These are phyloP conservation scores for Pascua sp. DNA, from an alignment of 1,284 basidiomycete genomes.

Conservation along the genomic window DNA sequence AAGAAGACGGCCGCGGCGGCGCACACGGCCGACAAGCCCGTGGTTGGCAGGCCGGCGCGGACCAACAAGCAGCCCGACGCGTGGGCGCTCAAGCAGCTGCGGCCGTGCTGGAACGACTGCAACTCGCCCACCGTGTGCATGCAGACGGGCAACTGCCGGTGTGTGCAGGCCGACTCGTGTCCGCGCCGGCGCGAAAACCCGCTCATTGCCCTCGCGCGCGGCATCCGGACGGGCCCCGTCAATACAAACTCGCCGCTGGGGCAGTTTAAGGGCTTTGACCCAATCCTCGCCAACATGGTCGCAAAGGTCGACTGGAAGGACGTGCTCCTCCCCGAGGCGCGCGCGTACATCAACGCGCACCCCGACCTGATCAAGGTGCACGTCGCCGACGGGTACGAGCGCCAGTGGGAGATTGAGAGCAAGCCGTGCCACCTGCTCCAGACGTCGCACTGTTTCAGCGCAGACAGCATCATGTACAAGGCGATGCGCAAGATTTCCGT, in stretches of 20 bases:
- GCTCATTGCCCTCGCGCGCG: constrained; percentile 24
- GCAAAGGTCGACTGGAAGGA: constrained; percentile 37
- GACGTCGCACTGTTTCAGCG: constrained; percentile 45
- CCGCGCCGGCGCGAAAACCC: constrained; percentile 34
- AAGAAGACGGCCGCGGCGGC: neutral
- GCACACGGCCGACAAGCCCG: neutral
- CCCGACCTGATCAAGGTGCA: constrained; percentile 45
- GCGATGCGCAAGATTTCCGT: constrained; percentile 44
- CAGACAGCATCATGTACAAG: constrained; percentile 46
- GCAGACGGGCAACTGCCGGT: constrained; percentile 48
- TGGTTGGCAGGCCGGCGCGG: neutral
- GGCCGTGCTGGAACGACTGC: constrained; percentile 49
- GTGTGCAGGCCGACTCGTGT: constrained; percentile 45
- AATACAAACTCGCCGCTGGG: constrained; percentile 23
- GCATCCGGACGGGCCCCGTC: neutral
- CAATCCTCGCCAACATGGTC: constrained; percentile 29
- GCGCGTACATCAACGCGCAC: constrained; percentile 31
- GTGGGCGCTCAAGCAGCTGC: constrained; percentile 43
- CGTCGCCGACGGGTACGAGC: constrained; percentile 38
- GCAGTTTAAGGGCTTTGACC: constrained; percentile 22
- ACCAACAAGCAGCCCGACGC: constrained; percentile 21
- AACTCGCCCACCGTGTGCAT: constrained; percentile 45
- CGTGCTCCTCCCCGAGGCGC: constrained; percentile 42
- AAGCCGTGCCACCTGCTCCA: constrained; percentile 42
- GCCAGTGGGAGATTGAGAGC: constrained; percentile 36